These are phyloP conservation scores for Orbilia javanica DNA, from an alignment of 2,329 filamentous ascomycete genomes.

Conservation along the genomic window DNA sequence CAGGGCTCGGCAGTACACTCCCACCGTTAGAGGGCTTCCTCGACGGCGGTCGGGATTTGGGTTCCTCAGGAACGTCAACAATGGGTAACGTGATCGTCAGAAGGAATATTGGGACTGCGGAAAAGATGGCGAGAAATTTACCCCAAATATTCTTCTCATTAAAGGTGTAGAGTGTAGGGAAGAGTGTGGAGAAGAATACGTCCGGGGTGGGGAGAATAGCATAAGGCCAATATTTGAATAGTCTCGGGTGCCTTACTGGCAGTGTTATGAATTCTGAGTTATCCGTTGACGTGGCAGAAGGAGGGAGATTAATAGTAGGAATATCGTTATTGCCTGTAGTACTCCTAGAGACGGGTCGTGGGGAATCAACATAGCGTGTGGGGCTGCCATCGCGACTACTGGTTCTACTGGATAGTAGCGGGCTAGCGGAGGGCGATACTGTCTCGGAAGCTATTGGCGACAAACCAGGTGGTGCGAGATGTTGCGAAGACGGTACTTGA, in stretches of 20 bases:
- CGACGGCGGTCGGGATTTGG: slow-evolving; percentile 22
- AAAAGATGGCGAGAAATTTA: slow-evolving; percentile 82
- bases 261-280: slow-evolving; percentile 44
- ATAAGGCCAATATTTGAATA: slow-evolving; percentile 86
- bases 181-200: slow-evolving; percentile 78
- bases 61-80: slow-evolving; percentile 74
- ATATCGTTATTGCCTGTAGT: slow-evolving; percentile 39
- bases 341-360: slow-evolving; percentile 42
- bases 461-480: slow-evolving; percentile 44
- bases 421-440: slow-evolving; percentile 32
- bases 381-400: slow-evolving; percentile 47
- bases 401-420: slow-evolving; percentile 32
- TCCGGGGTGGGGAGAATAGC: slow-evolving; percentile 78
- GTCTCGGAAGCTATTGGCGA: slow-evolving; percentile 26
- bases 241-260: slow-evolving; percentile 66
- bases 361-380: slow-evolving; percentile 33
- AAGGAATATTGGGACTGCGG: slow-evolving; percentile 89
- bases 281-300: slow-evolving; percentile 43
- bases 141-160: slow-evolving; percentile 85
- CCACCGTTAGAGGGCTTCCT: slow-evolving; percentile 58
- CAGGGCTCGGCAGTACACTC: slow-evolving; percentile 65
- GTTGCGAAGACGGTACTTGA: slow-evolving; percentile 42
- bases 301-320: slow-evolving; percentile 45
- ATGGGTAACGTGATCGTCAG: slow-evolving; percentile 92
- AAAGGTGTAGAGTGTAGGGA: slow-evolving; percentile 89